A percentile compares a stretch with the other conserved stretches of the same genome.
Evolutionary conservation across 2,329 filamentous ascomycete species (phyloP).

Genomic region (Piedraia hortae): DNA sequence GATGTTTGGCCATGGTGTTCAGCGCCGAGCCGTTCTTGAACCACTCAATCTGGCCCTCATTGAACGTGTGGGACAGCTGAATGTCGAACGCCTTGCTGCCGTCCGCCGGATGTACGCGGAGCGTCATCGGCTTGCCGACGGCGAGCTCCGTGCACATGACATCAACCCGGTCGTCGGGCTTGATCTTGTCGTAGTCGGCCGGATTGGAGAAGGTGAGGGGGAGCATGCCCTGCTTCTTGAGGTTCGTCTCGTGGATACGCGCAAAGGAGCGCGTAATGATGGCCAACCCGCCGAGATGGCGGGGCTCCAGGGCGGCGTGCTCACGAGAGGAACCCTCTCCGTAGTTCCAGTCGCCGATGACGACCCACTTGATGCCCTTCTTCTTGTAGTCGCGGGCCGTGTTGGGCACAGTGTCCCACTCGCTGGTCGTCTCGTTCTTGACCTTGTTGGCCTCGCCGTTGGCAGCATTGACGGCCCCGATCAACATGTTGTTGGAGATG

Average conservation of each 20-base stretch:
- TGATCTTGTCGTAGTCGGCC: constrained; percentile 93
- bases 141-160: constrained; percentile 67
- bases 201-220: constrained; percentile 85
- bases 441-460: constrained; percentile 97
- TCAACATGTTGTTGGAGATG: constrained; percentile 99
- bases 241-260: constrained; percentile 99
- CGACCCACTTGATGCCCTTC: constrained; percentile 88
- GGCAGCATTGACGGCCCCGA: constrained; percentile 83
- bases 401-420: constrained; percentile 68
- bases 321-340: constrained; percentile 93
- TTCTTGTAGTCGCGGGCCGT: constrained; percentile 97
- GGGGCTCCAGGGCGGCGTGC: constrained; percentile 90
- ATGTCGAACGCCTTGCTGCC: constrained; percentile 49
- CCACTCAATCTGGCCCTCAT: constrained; percentile 93
- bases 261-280: constrained; percentile 92
- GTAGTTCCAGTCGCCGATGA: constrained; percentile 98
- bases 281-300: constrained; percentile 85
- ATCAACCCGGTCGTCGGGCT: constrained; percentile 76
- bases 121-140: constrained; percentile 77
- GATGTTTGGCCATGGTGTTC: constrained; percentile 83
- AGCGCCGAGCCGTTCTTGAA: constrained; percentile 94
- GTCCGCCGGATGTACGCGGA: constrained; percentile 75
- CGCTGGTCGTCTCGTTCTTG: constrained; percentile 63
- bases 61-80: constrained; percentile 84
- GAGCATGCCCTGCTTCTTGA: constrained; percentile 99